Evolutionary conservation across 225 moss, liverwort and hornwort species (phyloP), one percentile per base, ranked within the genome.

Genomic region (Neckera pumila): DNA sequence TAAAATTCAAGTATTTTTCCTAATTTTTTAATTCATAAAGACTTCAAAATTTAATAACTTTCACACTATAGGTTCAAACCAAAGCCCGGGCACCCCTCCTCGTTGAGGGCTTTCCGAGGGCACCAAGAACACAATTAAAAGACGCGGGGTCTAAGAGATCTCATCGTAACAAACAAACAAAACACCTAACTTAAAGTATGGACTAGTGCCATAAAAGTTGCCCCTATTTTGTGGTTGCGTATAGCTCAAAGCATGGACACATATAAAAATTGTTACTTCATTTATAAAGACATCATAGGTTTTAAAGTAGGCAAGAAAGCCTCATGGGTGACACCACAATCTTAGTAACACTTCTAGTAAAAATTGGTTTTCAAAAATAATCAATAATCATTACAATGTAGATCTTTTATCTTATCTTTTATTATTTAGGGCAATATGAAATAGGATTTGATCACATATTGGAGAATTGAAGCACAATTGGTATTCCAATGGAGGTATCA

Each of bases 311-410:
- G 15, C 0, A 10, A n/a, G 0, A n/a, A 36, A 77, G 15, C 23
- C 23, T 36, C 6, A 0, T 22, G 8, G 7, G 4, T 14, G 5
- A 34, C 7, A 76, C 14, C 4, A 34, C 3, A 1, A 34, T 23
- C 0, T 53, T 2, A 11, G 1, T 14, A 9, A 34, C 4, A 23
- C 7, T 36, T 20, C 5, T 7, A 12, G 53, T 3, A 76, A 36
- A 36, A 23, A 36, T 22, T 14, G 8, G 10, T 26, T n/a, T 25
- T n/a, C n/a, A 1, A 26, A n/a, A n/a, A 56, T 78, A 57, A 26
- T n/a, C 25, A 26, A n/a, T n/a, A 6, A n/a, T 16, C 26, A n/a
- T n/a, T 78, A 1, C 0, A 56, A n/a, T 14, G 15, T 25, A 23
- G 4, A 77, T 54, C 54, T 36, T 36, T 1, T 23, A 23, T 17